phyloP scores from a whole-genome alignment of 208 protist genomes.

The Angomonas ambiguus region DNA sequence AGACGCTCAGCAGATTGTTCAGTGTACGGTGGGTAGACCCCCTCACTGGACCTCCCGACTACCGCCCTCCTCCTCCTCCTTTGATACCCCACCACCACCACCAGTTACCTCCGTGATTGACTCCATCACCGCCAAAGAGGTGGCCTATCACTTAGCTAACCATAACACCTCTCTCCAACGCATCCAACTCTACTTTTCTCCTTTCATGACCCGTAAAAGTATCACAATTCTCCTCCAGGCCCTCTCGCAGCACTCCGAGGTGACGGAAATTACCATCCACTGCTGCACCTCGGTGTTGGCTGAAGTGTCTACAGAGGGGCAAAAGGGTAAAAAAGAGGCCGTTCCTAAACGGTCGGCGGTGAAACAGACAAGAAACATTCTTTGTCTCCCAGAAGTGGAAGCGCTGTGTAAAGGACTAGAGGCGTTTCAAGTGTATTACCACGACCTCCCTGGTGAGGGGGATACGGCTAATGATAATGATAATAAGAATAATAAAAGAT shows the following conservation, averaged over 20 bases:
- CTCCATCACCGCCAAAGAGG: neutral
- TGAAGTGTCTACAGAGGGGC: too few relatives aligned
- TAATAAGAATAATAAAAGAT: neutral
- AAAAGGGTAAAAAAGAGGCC: too few relatives aligned
- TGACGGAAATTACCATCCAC: neutral
- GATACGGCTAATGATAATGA: neutral
- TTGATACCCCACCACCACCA: too few relatives aligned
- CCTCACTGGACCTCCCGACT: too few relatives aligned
- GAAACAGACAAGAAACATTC: neutral
- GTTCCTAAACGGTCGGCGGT: neutral
- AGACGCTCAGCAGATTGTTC: neutral
- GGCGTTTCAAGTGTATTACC: neutral
- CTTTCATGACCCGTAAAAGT: constrained; percentile 6
- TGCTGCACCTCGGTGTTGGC: too few relatives aligned
- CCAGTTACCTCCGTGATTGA: neutral
- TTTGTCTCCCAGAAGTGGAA: neutral
- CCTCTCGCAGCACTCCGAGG: neutral
- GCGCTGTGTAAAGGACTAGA: neutral
- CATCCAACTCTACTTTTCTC: constrained; percentile 7
- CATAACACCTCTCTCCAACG: neutral
- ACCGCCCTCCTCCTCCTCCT: too few relatives aligned
- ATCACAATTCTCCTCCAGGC: neutral
- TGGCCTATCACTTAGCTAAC: neutral
- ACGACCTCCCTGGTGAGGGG: neutral
- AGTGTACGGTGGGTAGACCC: neutral